Base-by-base conservation (phyloP, 345 rosid species). In the Citropsis articulata region DNA sequence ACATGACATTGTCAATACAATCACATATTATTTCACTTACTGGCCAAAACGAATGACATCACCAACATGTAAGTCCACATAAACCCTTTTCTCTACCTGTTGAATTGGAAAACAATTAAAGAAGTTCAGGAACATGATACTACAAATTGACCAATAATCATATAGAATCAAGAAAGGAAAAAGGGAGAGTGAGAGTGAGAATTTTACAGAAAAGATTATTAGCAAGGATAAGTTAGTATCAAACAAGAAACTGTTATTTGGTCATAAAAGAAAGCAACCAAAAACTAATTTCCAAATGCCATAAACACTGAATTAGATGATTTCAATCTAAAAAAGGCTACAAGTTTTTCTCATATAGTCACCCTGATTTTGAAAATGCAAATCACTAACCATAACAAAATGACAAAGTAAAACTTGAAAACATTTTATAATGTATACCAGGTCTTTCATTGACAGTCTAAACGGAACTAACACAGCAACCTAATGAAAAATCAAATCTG, bases 1-100 rank as follows among this genome's bases (percentile, higher is more conserved):
- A 56, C 4, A 27, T 63, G 13, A 48, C 6, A 40, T 55, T 71
- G 61, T 48, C 42, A 77, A 72, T 33, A 38, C 25, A 80, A 64
- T 7, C 45, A 80, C 68, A 70, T n/a, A 68, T 53, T 63, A 65
- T 72, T 48, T 28, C 53, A 89, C 98, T 86, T 82, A 91, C 98
- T 87, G 86, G 87, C 99, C 99, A 87, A 96, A 96, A 10, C 94
- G 97, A 78, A 92, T 85, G 79, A 94, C 93, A 86, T 91, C 98
- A 77, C 99, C 98, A 78, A 94, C 98, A 73, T 82, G 89, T 78
- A 94, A 83, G 78, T 91, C 93, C 75, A 88, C 92, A 77, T 88
- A 89, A 83, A 85, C 87, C 59, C 82, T 84, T 86, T 83, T 87
- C 75, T 92, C 86, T 71, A 91, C 92, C 98, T 94, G 83, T 59